phyloP scores from a whole-genome alignment of 805 yeast genomes.

The Babjeviella inositovora region DNA sequence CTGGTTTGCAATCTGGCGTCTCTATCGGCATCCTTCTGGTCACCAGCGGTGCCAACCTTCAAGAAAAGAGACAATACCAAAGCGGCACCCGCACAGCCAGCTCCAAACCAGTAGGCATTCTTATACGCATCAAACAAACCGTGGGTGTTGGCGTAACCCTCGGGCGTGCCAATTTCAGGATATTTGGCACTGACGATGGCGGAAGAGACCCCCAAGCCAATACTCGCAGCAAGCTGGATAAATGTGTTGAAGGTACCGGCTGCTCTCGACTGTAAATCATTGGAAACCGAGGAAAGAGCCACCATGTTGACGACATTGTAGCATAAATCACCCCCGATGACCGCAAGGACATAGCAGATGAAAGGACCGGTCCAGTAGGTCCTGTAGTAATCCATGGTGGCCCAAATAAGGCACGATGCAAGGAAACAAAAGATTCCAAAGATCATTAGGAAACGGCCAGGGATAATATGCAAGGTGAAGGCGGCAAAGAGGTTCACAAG shows the following conservation, averaged over 20 bases:
- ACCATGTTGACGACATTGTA: slow-evolving; percentile 1
- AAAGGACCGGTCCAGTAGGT: slow-evolving; percentile 1
- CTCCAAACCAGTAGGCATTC: slow-evolving; percentile 19
- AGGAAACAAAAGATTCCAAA: neutral
- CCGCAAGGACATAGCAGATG: neutral
- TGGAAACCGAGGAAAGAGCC: neutral
- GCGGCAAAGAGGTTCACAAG: slow-evolving; percentile 1
- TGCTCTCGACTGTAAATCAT: neutral
- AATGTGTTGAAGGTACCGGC: slow-evolving; percentile 1
- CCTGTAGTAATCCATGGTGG: neutral
- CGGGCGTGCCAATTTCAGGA: slow-evolving; percentile 11
- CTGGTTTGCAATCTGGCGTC: no score
- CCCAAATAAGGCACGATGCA: neutral
- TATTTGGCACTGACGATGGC: slow-evolving; percentile 4
- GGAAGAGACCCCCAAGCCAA: neutral
- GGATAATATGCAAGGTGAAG: slow-evolving; percentile 1
- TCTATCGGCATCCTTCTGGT: no score
- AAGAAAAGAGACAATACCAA: slow-evolving; percentile 13
- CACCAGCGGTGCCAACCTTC: slow-evolving; percentile 17
- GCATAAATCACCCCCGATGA: neutral
- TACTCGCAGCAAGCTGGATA: neutral
- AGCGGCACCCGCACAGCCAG: slow-evolving; percentile 14
- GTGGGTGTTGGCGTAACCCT: slow-evolving; percentile 6
- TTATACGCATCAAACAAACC: slow-evolving; percentile 14
- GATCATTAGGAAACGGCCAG: neutral